Conservation (phyloP, 2,329 filamentous ascomycete species). For the Xylaria arbuscula region DNA sequence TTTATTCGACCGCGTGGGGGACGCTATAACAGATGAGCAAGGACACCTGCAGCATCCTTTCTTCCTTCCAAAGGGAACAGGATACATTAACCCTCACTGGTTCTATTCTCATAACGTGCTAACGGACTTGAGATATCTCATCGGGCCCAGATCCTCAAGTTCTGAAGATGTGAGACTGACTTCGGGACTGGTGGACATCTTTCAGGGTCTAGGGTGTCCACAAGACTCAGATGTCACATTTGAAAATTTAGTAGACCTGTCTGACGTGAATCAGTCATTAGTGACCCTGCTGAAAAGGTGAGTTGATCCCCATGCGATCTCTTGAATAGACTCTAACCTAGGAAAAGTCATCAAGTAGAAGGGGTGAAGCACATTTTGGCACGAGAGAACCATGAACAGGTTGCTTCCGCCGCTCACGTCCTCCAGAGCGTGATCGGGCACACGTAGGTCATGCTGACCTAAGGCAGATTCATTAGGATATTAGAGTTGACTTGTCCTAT, state of each 20-base stretch:
- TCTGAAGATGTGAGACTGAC: not conserved
- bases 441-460: no score
- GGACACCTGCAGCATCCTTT: constrained; percentile 26
- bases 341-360: constrained; percentile 19
- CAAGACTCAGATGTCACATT: not conserved
- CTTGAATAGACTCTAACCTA: no score
- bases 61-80: constrained; percentile 2
- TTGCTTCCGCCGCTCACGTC: not conserved
- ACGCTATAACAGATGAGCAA: constrained; percentile 13
- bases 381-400: constrained; percentile 2
- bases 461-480: no score
- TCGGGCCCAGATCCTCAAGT: not conserved
- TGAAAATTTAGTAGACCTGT: not conserved
- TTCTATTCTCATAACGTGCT: constrained; percentile 8
- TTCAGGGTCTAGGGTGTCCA: not conserved
- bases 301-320: not conserved
- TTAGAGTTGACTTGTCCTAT: no score
- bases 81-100: constrained; percentile 28
- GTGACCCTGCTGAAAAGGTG: not conserved
- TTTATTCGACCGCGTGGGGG: constrained; percentile 11
- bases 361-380: constrained; percentile 15
- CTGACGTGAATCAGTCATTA: not conserved
- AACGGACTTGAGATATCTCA: not conserved
- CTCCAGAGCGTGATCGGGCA: constrained; percentile 1
- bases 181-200: constrained; percentile 6